Percentiles rank a stretch among this genome's conserved stretches.
Evolutionary conservation across 192 early-diverging fungal genomes (phyloP).

Genomic region (Lunasporangiospora selenospora): DNA sequence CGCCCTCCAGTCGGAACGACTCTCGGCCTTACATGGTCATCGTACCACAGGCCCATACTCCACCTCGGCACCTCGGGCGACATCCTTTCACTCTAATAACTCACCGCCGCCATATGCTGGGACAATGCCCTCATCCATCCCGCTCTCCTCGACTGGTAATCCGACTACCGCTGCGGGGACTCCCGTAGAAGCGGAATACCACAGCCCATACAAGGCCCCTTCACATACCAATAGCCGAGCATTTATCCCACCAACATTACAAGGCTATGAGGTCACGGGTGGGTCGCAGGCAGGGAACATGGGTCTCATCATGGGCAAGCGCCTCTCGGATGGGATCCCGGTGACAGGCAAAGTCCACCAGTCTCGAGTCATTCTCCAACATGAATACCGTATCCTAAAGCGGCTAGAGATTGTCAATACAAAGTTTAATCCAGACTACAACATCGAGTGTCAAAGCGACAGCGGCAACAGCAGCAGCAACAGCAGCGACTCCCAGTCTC

Average conservation of each 20-base stretch:
- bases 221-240: conserved; percentile 26
- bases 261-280: conserved; percentile 30
- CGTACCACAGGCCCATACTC: too few relatives aligned
- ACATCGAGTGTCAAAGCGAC: background rate
- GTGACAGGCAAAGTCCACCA: conserved; percentile 38
- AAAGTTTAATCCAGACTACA: conserved; percentile 7
- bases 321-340: conserved; percentile 23
- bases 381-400: conserved; percentile 36
- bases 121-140: too few relatives aligned
- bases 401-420: conserved; percentile 19
- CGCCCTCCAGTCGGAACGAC: too few relatives aligned
- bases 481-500: background rate
- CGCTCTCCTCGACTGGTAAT: too few relatives aligned
- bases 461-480: background rate
- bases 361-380: conserved; percentile 26
- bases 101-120: too few relatives aligned
- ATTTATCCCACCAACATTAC: conserved; percentile 22
- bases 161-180: too few relatives aligned
- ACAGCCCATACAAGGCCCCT: conserved; percentile 34
- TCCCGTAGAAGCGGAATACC: too few relatives aligned
- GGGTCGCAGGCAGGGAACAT: conserved; percentile 45
- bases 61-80: too few relatives aligned
- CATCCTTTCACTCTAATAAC: too few relatives aligned
- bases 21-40: too few relatives aligned
- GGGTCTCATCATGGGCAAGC: conserved; percentile 43